phyloP scores from a whole-genome alignment of 805 yeast genomes.

The Wickerhamiella shivajii region DNA sequence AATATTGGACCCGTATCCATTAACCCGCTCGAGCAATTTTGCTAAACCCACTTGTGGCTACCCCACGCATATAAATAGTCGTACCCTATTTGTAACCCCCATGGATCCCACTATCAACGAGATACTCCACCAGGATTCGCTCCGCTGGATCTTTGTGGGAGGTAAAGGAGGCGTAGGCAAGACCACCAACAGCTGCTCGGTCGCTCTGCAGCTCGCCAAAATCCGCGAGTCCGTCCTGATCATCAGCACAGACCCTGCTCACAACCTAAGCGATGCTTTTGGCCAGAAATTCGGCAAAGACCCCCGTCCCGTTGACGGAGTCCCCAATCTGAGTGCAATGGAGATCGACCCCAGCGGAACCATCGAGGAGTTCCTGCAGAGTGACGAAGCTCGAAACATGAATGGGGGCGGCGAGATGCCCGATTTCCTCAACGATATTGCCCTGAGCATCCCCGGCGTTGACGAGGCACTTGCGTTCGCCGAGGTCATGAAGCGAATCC shows the following conservation, averaged over 20 bases:
- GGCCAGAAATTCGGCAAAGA: conserved; percentile 97
- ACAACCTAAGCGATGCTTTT: conserved; percentile 92
- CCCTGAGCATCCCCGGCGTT: conserved; percentile 93
- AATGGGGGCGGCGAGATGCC: conserved; percentile 39
- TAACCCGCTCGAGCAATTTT: no score
- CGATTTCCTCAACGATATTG: conserved; percentile 73
- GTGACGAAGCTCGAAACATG: conserved; percentile 20
- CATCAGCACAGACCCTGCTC: conserved; percentile 98
- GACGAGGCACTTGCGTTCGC: conserved; percentile 96
- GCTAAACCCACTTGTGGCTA: no score
- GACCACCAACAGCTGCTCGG: conserved; percentile 91
- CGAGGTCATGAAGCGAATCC: conserved; percentile 95
- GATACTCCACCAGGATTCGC: conserved; percentile 31
- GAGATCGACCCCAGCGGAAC: conserved; percentile 96
- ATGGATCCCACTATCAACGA: conserved; percentile 31
- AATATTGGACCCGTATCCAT: no score
- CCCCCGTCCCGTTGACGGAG: conserved; percentile 84
- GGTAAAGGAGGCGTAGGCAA: conserved; percentile 99
- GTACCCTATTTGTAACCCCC: no score
- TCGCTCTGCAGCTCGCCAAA: conserved; percentile 85
- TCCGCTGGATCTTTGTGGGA: conserved; percentile 96
- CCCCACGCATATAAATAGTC: no score
- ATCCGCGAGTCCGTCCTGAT: conserved; percentile 70
- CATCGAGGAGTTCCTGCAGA: conserved; percentile 60
- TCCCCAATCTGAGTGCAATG: conserved; percentile 85